A percentile compares a stretch with the other conserved stretches of the same genome.
Evolutionary conservation across 2,329 filamentous ascomycete genomes (phyloP).

Genomic region (Lomentospora prolificans): DNA sequence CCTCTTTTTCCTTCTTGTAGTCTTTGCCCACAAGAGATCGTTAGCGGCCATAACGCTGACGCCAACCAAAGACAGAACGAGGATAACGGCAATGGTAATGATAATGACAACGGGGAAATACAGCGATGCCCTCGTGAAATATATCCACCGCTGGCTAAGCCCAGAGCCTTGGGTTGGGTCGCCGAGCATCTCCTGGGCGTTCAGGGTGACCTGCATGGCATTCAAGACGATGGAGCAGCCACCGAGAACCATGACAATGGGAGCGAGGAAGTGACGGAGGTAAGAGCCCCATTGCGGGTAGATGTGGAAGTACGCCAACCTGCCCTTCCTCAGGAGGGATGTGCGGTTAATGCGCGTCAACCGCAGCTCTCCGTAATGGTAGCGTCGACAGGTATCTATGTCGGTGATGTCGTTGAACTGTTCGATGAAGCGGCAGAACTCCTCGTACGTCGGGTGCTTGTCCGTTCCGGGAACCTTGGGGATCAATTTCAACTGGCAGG

Average conservation of each 20-base stretch:
- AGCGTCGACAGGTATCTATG: conserved; percentile 19
- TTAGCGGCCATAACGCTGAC: not conserved
- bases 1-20: not conserved
- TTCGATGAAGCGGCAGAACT: conserved; percentile 20
- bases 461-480: conserved; percentile 14
- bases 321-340: not conserved
- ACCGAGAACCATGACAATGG: conserved; percentile 6
- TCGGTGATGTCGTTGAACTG: conserved; percentile 18
- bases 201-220: conserved; percentile 7
- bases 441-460: conserved; percentile 15
- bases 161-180: not conserved
- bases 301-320: conserved; percentile 8
- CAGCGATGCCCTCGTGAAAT: not conserved
- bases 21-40: not conserved
- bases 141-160: not conserved
- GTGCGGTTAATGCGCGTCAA: conserved; percentile 22
- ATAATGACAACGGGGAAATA: conserved; percentile 7
- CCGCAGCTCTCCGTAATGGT: conserved; percentile 27
- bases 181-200: not conserved
- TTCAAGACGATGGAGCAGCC: conserved; percentile 4
- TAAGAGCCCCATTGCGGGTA: conserved; percentile 8
- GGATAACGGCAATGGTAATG: not conserved
- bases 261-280: conserved; percentile 4
- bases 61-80: not conserved
- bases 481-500: conserved; percentile 18